Conservation (phyloP, 1,139 yeast species). For the Blastobotrys illinoisensis region DNA sequence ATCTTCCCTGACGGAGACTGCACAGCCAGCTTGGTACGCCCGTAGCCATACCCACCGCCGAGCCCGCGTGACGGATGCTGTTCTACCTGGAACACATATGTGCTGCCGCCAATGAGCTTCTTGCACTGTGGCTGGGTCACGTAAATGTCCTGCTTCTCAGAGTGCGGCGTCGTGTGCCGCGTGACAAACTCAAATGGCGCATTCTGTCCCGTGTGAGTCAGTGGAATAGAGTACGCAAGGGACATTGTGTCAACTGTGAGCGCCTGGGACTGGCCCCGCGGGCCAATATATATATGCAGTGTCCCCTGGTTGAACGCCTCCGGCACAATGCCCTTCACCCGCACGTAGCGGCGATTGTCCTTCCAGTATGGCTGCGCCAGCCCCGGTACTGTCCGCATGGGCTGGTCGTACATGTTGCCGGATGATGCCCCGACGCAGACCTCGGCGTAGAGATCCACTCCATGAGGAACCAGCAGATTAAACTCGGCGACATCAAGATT, state of each 20-base stretch:
- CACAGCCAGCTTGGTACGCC: constrained; percentile 54
- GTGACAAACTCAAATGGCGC: constrained; percentile 61
- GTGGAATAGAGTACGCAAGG: constrained; percentile 69
- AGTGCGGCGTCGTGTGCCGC: constrained; percentile 64
- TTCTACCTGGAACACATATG: constrained; percentile 57
- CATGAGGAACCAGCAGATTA: constrained; percentile 63
- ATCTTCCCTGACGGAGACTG: constrained; percentile 84
- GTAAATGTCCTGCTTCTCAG: constrained; percentile 70
- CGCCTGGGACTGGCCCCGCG: constrained; percentile 57
- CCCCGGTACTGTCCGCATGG: constrained; percentile 44
- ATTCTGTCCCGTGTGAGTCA: constrained; percentile 65
- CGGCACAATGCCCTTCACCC: constrained; percentile 78
- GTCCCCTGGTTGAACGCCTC: constrained; percentile 62
- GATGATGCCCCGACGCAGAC: constrained; percentile 26
- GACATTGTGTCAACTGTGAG: constrained; percentile 41
- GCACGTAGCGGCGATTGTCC: constrained; percentile 58
- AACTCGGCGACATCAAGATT: constrained; percentile 78
- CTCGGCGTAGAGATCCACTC: constrained; percentile 60
- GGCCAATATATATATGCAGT: constrained; percentile 69
- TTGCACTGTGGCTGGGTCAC: constrained; percentile 79
- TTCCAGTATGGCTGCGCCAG: constrained; percentile 75
- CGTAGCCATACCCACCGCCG: constrained; percentile 38
- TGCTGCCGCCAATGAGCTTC: constrained; percentile 49
- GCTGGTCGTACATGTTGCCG: constrained; percentile 15
- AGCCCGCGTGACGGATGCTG: constrained; percentile 63